Evolutionary conservation across 371 early-diverging fungal species (phyloP).

Genomic region (Mucor plumbeus): DNA sequence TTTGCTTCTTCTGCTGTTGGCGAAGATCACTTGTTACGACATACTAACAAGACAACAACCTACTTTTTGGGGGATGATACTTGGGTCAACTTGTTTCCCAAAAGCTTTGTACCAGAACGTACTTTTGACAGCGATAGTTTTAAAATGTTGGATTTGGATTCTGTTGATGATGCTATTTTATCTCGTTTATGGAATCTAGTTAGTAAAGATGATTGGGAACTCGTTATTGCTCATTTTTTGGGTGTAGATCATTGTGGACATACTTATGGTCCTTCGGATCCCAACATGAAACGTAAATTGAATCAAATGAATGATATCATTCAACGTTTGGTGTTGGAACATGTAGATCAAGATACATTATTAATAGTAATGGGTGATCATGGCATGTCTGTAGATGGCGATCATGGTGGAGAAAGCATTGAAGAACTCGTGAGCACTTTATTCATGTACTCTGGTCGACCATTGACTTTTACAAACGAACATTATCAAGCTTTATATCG

Average conservation of each 20-base stretch:
- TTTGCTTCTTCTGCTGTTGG: slow-evolving; percentile 84
- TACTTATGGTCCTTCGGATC: slow-evolving; percentile 87
- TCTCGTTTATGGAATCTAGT: slow-evolving; percentile 65
- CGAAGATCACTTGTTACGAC: slow-evolving; percentile 86
- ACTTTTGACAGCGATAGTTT: slow-evolving; percentile 85
- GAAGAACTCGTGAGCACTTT: slow-evolving; percentile 88
- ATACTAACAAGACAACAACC: slow-evolving; percentile 53
- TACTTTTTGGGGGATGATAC: slow-evolving; percentile 93
- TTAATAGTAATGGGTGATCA: slow-evolving; percentile 98
- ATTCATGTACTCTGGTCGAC: slow-evolving; percentile 74
- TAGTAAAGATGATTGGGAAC: slow-evolving; percentile 63
- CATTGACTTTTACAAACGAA: slow-evolving; percentile 29
- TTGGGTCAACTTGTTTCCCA: slow-evolving; percentile 87
- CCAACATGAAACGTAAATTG: slow-evolving; percentile 84
- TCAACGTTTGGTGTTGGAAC: slow-evolving; percentile 57
- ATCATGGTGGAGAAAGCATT: slow-evolving; percentile 96
- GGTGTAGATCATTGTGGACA: slow-evolving; percentile 99
- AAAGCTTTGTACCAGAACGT: slow-evolving; percentile 58
- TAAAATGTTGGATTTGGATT: slow-evolving; percentile 92
- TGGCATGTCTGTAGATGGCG: slow-evolving; percentile 98
- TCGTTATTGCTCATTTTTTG: slow-evolving; percentile 89
- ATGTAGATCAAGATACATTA: slow-evolving; percentile 86
- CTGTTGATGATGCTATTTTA: slow-evolving; percentile 88
- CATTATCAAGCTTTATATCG: slow-evolving; percentile 23
- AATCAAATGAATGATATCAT: slow-evolving; percentile 85